Percentiles rank a stretch among this genome's conserved stretches.
Evolutionary conservation across 805 yeast genomes (phyloP).

Genomic region (Barnettozyma botsteinii): DNA sequence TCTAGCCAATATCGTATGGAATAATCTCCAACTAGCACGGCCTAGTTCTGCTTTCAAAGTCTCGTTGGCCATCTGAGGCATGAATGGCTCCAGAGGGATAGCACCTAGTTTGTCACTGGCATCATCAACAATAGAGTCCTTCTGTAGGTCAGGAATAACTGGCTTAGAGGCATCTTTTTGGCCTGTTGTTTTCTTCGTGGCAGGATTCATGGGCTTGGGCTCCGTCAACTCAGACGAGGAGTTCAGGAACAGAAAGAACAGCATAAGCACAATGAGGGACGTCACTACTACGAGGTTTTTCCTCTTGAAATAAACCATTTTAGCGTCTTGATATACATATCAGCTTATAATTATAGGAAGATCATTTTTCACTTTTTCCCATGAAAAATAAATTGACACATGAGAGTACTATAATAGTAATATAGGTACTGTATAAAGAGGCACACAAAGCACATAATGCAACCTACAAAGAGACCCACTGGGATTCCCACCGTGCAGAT

Average conservation of each 20-base stretch:
- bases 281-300: conserved; percentile 5
- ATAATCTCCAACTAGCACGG: conserved; percentile 81
- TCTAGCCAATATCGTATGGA: conserved; percentile 88
- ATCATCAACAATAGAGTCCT: not conserved
- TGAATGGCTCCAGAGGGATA: conserved; percentile 28
- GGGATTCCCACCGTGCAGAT: conserved; percentile 54
- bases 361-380: not conserved
- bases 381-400: too few species aligned
- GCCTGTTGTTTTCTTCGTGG: conserved; percentile 26
- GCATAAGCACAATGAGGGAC: conserved; percentile 11
- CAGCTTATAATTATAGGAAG: not conserved
- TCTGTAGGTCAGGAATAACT: not conserved
- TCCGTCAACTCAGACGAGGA: conserved; percentile 17
- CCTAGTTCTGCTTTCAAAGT: conserved; percentile 82
- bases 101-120: too few species aligned
- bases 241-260: conserved; percentile 16
- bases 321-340: too few species aligned
- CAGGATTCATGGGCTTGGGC: conserved; percentile 24
- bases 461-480: conserved; percentile 6
- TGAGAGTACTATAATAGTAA: too few species aligned
- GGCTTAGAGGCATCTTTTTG: not conserved
- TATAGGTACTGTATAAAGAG: too few species aligned
- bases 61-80: conserved; percentile 93
- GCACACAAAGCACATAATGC: too few species aligned
- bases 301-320: conserved; percentile 2